A percentile compares a stretch with the other conserved stretches of the same genome.
Conservation (phyloP, 441 rosid genomes). For the Erysimum pusillum region DNA sequence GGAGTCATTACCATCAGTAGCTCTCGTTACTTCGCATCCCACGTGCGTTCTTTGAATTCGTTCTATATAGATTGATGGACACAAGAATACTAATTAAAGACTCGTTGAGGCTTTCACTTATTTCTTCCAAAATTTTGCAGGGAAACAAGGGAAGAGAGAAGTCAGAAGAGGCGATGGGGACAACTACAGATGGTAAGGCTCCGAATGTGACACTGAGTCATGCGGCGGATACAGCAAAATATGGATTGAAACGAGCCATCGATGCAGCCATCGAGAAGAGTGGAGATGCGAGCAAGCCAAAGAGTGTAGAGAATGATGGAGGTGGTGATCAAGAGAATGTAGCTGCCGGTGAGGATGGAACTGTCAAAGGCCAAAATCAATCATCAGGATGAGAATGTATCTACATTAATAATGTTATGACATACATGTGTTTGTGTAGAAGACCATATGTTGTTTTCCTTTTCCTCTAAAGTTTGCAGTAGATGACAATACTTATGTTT, state of each 20-base stretch:
- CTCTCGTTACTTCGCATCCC: conserved; percentile 36
- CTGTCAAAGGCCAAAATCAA: conserved; percentile 42
- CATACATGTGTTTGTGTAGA: neutral
- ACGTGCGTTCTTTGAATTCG: conserved; percentile 20
- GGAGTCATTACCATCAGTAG: conserved; percentile 20
- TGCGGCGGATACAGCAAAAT: conserved; percentile 36
- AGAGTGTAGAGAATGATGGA: conserved; percentile 17
- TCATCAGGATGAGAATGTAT: conserved; percentile 38
- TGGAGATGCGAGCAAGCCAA: conserved; percentile 32
- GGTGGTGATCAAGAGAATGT: conserved; percentile 13
- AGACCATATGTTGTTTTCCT: neutral
- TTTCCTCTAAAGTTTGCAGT: neutral
- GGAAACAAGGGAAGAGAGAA: conserved; percentile 28
- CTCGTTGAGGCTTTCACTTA: neutral
- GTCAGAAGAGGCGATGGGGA: conserved; percentile 43
- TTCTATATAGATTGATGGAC: conserved; percentile 4
- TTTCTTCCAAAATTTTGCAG: conserved; percentile 22
- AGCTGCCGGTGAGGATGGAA: conserved; percentile 41
- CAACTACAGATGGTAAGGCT: conserved; percentile 44
- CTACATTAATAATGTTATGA: neutral
- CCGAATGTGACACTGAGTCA: conserved; percentile 44
- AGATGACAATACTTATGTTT: neutral
- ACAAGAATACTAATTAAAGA: neutral
- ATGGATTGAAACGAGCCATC: conserved; percentile 36
- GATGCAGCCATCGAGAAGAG: conserved; percentile 40